Percentiles rank a stretch among this genome's conserved stretches.
Conservation (phyloP, 202 grass and related monocot species). For the Zizania palustris region DNA sequence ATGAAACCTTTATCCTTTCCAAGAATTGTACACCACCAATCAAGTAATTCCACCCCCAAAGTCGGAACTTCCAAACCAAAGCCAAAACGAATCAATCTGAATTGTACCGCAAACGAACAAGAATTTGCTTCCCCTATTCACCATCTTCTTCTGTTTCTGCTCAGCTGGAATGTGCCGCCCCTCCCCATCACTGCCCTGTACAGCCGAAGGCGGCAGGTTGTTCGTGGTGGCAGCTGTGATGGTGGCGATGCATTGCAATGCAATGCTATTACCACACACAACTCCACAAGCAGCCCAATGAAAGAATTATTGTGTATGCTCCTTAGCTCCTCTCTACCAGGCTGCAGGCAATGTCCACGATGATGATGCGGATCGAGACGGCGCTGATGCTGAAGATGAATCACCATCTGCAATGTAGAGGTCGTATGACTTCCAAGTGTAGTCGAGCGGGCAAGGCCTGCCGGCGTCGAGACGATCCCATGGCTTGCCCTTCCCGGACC, state of each 20-base stretch:
- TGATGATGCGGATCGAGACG: conserved; percentile 33
- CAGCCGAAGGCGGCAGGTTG: conserved; percentile 60
- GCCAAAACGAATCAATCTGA: conserved; percentile 67
- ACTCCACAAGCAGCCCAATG: conserved; percentile 36
- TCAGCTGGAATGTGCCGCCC: conserved; percentile 48
- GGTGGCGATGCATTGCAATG: conserved; percentile 39
- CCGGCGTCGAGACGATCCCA: conserved; percentile 83
- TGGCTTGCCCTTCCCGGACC: conserved; percentile 88
- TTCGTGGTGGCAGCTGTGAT: conserved; percentile 33
- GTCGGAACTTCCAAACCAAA: conserved; percentile 39
- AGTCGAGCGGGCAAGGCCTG: conserved; percentile 70
- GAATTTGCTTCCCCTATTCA: conserved; percentile 36
- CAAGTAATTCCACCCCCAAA: conserved; percentile 47
- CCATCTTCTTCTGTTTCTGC: neutral
- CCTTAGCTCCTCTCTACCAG: conserved; percentile 54
- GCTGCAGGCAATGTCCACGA: conserved; percentile 45
- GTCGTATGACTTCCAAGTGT: conserved; percentile 76
- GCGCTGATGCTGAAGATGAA: conserved; percentile 31
- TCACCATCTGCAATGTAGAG: conserved; percentile 52
- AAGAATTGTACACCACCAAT: conserved; percentile 74
- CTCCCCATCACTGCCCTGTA: conserved; percentile 54
- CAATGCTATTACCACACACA: conserved; percentile 44
- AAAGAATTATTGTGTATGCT: conserved; percentile 49
- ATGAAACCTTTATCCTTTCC: conserved; percentile 58
- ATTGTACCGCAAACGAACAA: conserved; percentile 46